These are phyloP conservation scores for Teunomyces gatunensis DNA, from an alignment of 805 yeast genomes.

Conservation along the genomic window DNA sequence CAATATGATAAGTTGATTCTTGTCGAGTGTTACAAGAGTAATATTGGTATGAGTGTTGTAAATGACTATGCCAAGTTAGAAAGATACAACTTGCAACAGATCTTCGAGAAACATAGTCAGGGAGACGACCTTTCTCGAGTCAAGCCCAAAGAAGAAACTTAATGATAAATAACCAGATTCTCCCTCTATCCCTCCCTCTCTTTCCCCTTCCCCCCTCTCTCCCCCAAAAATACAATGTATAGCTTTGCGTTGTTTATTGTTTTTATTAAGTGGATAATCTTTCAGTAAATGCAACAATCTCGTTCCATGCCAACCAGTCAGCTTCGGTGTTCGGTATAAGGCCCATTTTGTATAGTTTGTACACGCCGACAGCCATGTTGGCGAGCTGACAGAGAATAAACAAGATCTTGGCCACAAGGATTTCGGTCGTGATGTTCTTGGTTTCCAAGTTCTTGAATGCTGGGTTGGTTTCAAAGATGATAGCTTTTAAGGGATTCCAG, in stretches of 20 bases:
- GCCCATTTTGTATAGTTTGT: conserved; percentile 87
- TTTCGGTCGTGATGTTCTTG: conserved; percentile 29
- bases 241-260: background rate
- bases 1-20: conserved; percentile 73
- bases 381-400: conserved; percentile 49
- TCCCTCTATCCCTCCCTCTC: too few relatives aligned
- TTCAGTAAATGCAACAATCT: conserved; percentile 14
- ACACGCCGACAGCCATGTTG: conserved; percentile 71
- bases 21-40: conserved; percentile 85
- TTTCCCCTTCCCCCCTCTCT: too few relatives aligned
- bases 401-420: conserved; percentile 44
- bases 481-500: conserved; percentile 72
- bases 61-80: conserved; percentile 58
- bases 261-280: background rate
- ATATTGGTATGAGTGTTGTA: conserved; percentile 84
- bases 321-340: conserved; percentile 81
- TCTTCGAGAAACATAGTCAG: conserved; percentile 50
- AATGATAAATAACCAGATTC: background rate
- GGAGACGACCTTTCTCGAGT: conserved; percentile 13
- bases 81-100: conserved; percentile 79
- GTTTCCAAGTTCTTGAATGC: conserved; percentile 52
- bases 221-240: background rate
- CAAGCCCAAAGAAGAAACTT: conserved; percentile 4
- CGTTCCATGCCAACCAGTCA: conserved; percentile 93
- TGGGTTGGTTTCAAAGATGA: conserved; percentile 50